Evolutionary conservation across 257 asterid genomes (phyloP), one percentile per base, ranked within the genome.

Genomic region (Solanum peruvianum): DNA sequence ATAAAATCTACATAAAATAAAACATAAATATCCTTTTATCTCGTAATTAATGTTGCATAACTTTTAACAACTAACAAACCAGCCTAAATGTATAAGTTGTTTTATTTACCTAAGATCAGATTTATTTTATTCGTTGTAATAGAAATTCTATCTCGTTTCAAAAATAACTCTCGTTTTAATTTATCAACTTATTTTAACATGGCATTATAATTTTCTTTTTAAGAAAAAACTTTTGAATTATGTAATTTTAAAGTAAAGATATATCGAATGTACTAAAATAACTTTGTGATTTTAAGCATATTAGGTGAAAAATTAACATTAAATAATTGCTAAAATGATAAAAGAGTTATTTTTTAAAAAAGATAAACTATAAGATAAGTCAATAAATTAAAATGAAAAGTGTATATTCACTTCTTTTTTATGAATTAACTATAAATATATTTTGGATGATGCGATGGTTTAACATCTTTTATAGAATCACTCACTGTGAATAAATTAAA

Each of bases 401-500:
- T 4, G 13, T 6, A 67, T 67, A 67, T 27, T 13, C 20, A 25
- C 73, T 13, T 25, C 6, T 27, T 62, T 66, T 13, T 66, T 7
- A 67, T 11, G 20, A 67, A 67, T 27, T 29, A 67, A 67, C 35
- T 13, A 67, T 67, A 29, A 31, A 33, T 70, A 33, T 70, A 8
- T 67, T 67, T 67, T 29, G 75, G 75, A 67, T 70, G 25, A 16
- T 33, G n/a, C 16, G 44, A 31, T 70, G 13, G 41, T 13, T 69
- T 29, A 31, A 69, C 9, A 27, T 77, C 64, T 77, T 80, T 80
- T 9, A 29, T 23, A 16, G n/a, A 52, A 29, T 5, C n/a, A 18
- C 81, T 90, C n/a, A 29, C 76, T 88, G 86, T 90, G 91, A 90
- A 85, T 64, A 77, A 83, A 44, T 23, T 49, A 88, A 85, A 89